phyloP scores from a whole-genome alignment of 2,329 filamentous ascomycete species.

The Keithomyces neogunnii region DNA sequence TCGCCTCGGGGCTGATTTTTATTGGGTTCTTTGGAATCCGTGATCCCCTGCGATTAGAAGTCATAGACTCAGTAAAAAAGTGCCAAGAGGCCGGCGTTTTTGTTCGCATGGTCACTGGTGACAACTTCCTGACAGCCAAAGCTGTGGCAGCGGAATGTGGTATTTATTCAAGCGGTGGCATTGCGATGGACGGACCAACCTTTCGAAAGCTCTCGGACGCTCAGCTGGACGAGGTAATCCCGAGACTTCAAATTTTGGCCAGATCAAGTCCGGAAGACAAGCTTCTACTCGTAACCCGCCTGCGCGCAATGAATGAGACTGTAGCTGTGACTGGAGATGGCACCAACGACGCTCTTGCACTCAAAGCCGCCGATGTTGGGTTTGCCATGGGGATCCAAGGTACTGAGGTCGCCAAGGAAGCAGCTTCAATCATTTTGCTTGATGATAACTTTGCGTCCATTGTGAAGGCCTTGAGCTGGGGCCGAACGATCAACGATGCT shows the following conservation, averaged over 20 bases:
- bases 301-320: conserved; percentile 57
- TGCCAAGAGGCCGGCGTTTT: conserved; percentile 58
- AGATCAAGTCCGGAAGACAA: conserved; percentile 65
- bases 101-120: conserved; percentile 54
- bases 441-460: conserved; percentile 60
- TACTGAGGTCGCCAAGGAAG: conserved; percentile 59
- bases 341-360: conserved; percentile 57
- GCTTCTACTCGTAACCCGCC: conserved; percentile 52
- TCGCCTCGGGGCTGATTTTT: conserved; percentile 39
- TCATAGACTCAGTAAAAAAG: conserved; percentile 51
- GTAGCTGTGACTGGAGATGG: conserved; percentile 61
- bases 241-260: conserved; percentile 58
- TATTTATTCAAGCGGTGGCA: conserved; percentile 50
- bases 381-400: conserved; percentile 62
- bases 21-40: conserved; percentile 53
- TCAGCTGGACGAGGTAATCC: conserved; percentile 42
- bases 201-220: conserved; percentile 49
- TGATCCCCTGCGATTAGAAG: conserved; percentile 56
- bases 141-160: conserved; percentile 35
- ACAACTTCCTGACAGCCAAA: conserved; percentile 35
- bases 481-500: conserved; percentile 53
- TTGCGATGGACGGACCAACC: conserved; percentile 46
- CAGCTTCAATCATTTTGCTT: conserved; percentile 55
- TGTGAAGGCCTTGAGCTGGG: conserved; percentile 54
- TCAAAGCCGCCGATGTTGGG: conserved; percentile 58